Conservation (phyloP, 257 asterid genomes). For the Knoxia roxburghii region DNA sequence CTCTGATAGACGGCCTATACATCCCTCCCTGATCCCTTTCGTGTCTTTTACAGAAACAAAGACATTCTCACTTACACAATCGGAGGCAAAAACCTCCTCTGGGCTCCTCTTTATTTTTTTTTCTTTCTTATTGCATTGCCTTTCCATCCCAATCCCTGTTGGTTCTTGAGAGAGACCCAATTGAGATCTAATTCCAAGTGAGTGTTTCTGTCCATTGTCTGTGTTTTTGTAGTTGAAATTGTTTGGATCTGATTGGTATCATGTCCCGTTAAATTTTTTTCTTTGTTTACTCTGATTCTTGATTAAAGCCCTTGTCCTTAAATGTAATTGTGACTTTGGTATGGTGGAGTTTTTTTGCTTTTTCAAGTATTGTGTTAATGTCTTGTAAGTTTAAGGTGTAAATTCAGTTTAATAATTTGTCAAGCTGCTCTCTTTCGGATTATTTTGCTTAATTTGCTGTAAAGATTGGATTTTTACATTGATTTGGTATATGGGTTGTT, state of each 20-base stretch:
- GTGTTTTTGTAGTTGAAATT: background rate
- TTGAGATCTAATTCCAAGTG: slow-evolving; percentile 23
- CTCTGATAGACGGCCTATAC: background rate
- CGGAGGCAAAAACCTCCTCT: slow-evolving; percentile 1
- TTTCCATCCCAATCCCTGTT: background rate
- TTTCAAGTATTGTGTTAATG: background rate
- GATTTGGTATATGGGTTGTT: slow-evolving; percentile 3
- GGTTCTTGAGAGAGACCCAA: slow-evolving; percentile 4
- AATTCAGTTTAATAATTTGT: background rate
- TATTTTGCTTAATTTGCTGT: slow-evolving; percentile 5
- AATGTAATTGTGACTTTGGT: background rate
- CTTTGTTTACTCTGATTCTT: background rate
- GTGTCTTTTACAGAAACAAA: slow-evolving; percentile 11
- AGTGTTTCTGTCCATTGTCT: background rate
- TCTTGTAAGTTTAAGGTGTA: background rate
- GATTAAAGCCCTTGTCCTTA: background rate
- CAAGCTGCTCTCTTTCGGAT: background rate
- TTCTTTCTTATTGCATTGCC: background rate
- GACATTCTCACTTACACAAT: slow-evolving; percentile 4
- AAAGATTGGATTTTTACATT: slow-evolving; percentile 14
- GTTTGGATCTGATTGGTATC: slow-evolving; percentile 15
- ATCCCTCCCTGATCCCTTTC: slow-evolving; percentile 7
- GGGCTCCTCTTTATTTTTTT: too few relatives aligned
- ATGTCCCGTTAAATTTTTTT: background rate
- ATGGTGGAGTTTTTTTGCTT: background rate